Evolutionary conservation across 2,329 filamentous ascomycete species (phyloP).

Genomic region (Penicillium sp.): DNA sequence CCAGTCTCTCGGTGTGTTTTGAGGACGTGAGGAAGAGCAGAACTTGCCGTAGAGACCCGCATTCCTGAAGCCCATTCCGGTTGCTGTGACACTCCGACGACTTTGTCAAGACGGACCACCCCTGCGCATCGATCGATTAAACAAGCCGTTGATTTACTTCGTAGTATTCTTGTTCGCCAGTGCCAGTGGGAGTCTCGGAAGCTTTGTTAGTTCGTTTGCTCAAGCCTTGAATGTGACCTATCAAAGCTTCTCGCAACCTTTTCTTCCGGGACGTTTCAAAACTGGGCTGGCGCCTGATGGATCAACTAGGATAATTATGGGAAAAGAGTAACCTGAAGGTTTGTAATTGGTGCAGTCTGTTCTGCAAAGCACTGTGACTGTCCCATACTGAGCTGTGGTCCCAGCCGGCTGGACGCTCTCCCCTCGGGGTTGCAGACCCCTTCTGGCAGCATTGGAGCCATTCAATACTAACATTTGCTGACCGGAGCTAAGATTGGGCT

Average conservation of each 20-base stretch:
- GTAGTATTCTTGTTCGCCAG: background rate
- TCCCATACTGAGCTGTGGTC: background rate
- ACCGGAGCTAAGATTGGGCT: background rate
- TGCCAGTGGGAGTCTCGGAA: background rate
- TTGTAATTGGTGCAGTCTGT: slow-evolving; percentile 3
- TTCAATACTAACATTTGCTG: background rate
- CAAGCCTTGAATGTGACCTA: slow-evolving; percentile 10
- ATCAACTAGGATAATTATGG: background rate
- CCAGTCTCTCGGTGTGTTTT: background rate
- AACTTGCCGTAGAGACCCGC: slow-evolving; percentile 19
- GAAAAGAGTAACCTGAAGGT: background rate
- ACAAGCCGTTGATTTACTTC: background rate
- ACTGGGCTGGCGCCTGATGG: slow-evolving; percentile 6
- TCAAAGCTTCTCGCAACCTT: slow-evolving; percentile 13
- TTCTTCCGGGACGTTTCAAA: slow-evolving; percentile 8
- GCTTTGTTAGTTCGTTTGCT: background rate
- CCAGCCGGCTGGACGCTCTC: background rate
- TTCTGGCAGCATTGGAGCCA: background rate
- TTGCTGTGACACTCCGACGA: slow-evolving; percentile 23
- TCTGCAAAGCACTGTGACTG: background rate
- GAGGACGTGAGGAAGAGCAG: background rate
- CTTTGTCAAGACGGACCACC: background rate
- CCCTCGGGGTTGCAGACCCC: background rate
- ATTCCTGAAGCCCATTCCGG: slow-evolving; percentile 27
- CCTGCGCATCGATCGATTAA: background rate